Percentiles rank a stretch among this genome's conserved stretches.
phyloP scores from a whole-genome alignment of 1,284 basidiomycete species.

The Trichosporon faecale region DNA sequence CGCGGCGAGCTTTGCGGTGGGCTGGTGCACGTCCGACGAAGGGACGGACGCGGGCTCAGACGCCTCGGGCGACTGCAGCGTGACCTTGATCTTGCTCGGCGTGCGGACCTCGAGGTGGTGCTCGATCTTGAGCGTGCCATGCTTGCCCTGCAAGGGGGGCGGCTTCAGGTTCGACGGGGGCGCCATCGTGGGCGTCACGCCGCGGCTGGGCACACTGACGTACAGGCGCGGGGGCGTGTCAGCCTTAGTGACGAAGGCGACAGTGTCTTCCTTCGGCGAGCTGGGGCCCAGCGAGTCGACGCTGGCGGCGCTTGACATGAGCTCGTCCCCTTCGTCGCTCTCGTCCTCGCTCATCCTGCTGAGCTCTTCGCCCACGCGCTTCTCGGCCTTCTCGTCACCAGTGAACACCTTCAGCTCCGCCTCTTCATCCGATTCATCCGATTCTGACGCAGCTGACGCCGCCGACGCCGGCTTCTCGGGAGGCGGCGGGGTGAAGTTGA shows the following conservation, averaged over 20 bases:
- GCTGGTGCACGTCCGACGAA: slow-evolving; percentile 1
- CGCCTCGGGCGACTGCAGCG: background rate
- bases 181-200: background rate
- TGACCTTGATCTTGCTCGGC: slow-evolving; percentile 1
- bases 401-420: background rate
- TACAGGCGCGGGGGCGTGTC: background rate
- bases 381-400: background rate
- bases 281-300: background rate
- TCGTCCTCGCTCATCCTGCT: background rate
- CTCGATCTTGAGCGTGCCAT: slow-evolving; percentile 10
- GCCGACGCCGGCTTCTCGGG: background rate
- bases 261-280: background rate
- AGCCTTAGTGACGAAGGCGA: background rate
- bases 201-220: background rate
- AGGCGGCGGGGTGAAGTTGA: background rate
- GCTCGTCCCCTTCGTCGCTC: background rate
- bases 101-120: background rate
- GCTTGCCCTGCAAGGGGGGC: background rate
- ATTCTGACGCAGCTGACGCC: too few species aligned
- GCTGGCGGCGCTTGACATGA: background rate
- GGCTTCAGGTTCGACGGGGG: background rate
- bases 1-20: background rate
- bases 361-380: background rate
- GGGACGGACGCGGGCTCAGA: background rate
- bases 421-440: background rate